These are phyloP conservation scores for Psilocybe tampanensis DNA, from an alignment of 768 basidiomycete genomes.

Conservation along the genomic window DNA sequence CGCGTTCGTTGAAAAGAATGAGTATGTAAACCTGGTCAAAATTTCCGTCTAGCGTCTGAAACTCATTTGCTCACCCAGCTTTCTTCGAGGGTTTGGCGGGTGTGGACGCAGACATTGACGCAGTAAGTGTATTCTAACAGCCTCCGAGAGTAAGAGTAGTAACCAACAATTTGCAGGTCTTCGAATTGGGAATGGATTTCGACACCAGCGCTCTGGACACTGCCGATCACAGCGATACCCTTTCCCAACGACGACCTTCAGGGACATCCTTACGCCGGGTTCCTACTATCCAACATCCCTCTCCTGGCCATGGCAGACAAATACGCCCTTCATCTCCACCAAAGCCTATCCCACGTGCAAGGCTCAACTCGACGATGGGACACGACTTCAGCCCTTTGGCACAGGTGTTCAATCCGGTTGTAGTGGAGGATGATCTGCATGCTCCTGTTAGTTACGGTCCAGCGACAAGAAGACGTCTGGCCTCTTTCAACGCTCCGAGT, in stretches of 20 bases:
- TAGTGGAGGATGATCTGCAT: constrained; percentile 48
- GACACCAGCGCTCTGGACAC: constrained; percentile 58
- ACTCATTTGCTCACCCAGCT: constrained; percentile 41
- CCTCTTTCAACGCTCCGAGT: constrained; percentile 34
- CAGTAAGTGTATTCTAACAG: constrained; percentile 44
- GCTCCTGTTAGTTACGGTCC: constrained; percentile 44
- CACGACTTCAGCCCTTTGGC: constrained; percentile 67
- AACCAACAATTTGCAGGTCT: constrained; percentile 51
- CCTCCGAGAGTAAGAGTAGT: neutral
- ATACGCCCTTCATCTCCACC: constrained; percentile 17
- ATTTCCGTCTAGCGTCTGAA: neutral
- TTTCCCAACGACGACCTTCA: constrained; percentile 23
- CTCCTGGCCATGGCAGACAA: constrained; percentile 11
- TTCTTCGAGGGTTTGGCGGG: constrained; percentile 83
- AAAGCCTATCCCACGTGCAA: constrained; percentile 34
- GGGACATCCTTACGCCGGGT: constrained; percentile 17
- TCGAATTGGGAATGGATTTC: constrained; percentile 74
- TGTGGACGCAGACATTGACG: constrained; percentile 71
- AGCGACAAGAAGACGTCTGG: constrained; percentile 41
- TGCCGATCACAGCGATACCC: constrained; percentile 34
- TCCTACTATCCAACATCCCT: constrained; percentile 10
- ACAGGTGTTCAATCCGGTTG: constrained; percentile 70
- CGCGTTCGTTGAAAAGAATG: constrained; percentile 72
- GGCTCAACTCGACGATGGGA: constrained; percentile 45
- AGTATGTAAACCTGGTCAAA: constrained; percentile 45